phyloP scores from a whole-genome alignment of 2,329 filamentous ascomycete species.

The Penicillium corylophilum region DNA sequence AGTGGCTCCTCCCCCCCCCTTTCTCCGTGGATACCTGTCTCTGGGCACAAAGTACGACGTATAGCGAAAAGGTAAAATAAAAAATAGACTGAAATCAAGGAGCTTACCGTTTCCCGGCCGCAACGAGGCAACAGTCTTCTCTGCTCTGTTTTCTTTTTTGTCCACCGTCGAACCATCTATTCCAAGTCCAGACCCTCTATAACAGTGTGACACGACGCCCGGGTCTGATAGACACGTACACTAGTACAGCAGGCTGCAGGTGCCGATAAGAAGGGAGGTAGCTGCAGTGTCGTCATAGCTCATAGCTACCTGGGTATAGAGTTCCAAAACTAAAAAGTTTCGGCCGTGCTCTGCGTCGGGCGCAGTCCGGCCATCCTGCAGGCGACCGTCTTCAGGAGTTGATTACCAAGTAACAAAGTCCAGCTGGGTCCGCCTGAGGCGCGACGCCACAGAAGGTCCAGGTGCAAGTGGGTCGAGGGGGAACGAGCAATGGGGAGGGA shows the following conservation, averaged over 20 bases:
- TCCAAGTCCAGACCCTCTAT: background rate
- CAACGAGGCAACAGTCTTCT: conserved; percentile 7
- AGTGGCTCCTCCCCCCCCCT: background rate
- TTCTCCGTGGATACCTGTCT: background rate
- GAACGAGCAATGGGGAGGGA: background rate
- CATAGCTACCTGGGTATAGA: background rate
- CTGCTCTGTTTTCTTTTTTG: too few relatives aligned
- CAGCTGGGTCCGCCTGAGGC: conserved; percentile 15
- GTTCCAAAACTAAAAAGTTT: conserved; percentile 14
- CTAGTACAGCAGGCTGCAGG: background rate
- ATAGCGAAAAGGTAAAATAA: background rate
- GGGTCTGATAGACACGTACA: background rate
- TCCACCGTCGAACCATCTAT: conserved; percentile 7
- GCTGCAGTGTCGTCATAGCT: background rate
- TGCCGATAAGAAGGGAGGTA: background rate
- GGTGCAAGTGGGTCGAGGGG: conserved; percentile 13
- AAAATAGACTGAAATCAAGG: conserved; percentile 10
- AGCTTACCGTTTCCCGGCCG: conserved; percentile 15
- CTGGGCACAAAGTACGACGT: background rate
- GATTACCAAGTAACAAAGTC: background rate
- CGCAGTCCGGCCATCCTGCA: conserved; percentile 14
- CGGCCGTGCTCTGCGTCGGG: conserved; percentile 17
- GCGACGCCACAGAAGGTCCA: conserved; percentile 23
- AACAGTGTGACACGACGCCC: conserved; percentile 12
- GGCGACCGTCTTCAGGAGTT: conserved; percentile 12